Percentiles rank a stretch among this genome's conserved stretches.
phyloP scores from a whole-genome alignment of 306 rosid genomes.

The Trifolium repens region DNA sequence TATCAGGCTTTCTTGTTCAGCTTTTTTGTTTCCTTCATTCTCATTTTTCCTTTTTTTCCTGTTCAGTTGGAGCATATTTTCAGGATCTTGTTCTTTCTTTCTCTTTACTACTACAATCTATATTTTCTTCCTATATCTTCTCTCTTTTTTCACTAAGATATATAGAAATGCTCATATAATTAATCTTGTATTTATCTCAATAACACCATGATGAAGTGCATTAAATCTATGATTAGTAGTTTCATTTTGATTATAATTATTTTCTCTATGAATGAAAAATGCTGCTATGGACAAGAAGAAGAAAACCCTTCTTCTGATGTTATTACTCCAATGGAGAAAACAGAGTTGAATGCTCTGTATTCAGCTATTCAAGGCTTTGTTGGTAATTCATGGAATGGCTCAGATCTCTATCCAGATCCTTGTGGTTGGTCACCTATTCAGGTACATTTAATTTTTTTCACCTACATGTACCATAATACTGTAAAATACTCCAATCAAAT shows the following conservation, averaged over 20 bases:
- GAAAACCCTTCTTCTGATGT: slow-evolving; percentile 44
- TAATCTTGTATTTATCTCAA: too few relatives aligned
- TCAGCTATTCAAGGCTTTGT: slow-evolving; percentile 90
- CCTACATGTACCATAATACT: not conserved
- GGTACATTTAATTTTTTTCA: slow-evolving; percentile 49
- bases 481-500: slow-evolving; percentile 25
- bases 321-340: slow-evolving; percentile 79
- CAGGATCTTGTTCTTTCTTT: slow-evolving; percentile 50
- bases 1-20: slow-evolving; percentile 48
- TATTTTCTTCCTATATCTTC: not conserved
- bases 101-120: slow-evolving; percentile 33
- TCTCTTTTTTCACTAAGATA: not conserved
- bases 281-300: slow-evolving; percentile 55
- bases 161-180: slow-evolving; percentile 41
- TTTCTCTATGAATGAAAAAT: slow-evolving; percentile 47
- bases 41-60: slow-evolving; percentile 4
- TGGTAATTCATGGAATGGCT: slow-evolving; percentile 94
- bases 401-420: slow-evolving; percentile 97
- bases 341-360: slow-evolving; percentile 73
- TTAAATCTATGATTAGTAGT: slow-evolving; percentile 1
- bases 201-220: slow-evolving; percentile 56
- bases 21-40: slow-evolving; percentile 47
- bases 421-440: slow-evolving; percentile 99
- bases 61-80: slow-evolving; percentile 38
- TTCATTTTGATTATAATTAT: slow-evolving; percentile 44